Percentiles rank a stretch among this genome's conserved stretches.
These are phyloP conservation scores for Ustilago vetiveriae DNA, from an alignment of 1,284 basidiomycete species.

Conservation along the genomic window DNA sequence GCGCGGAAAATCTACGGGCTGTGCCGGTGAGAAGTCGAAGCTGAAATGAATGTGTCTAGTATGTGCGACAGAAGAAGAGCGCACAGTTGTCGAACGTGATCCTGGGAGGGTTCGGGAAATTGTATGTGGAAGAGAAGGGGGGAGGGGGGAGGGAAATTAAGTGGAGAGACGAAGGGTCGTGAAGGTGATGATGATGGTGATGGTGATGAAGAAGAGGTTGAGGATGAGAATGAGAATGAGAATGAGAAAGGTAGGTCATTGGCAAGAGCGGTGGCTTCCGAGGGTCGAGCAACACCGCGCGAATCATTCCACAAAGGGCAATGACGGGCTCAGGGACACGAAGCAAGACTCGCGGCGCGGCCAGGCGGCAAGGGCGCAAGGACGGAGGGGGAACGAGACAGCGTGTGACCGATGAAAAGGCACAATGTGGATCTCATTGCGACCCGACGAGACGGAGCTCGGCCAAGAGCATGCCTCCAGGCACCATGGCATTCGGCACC, in stretches of 20 bases:
- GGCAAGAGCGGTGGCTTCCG: too few species aligned
- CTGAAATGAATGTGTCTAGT: constrained; percentile 22
- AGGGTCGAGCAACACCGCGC: neutral
- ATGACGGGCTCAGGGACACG: neutral
- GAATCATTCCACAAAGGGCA: neutral
- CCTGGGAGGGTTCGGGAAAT: constrained; percentile 1
- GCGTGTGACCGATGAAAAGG: neutral
- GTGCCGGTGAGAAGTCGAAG: constrained; percentile 6
- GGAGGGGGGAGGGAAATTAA: constrained; percentile 1
- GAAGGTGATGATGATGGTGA: constrained; percentile 8
- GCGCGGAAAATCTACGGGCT: constrained; percentile 9
- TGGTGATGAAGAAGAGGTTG: neutral
- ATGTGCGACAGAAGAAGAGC: constrained; percentile 4
- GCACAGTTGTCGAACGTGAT: neutral
- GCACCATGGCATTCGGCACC: neutral
- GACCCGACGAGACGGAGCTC: too few species aligned
- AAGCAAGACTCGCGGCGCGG: neutral
- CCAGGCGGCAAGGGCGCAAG: neutral
- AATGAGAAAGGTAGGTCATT: too few species aligned
- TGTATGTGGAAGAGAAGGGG: neutral
- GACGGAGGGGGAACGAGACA: neutral
- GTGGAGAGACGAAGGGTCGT: constrained; percentile 7
- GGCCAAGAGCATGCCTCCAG: too few species aligned
- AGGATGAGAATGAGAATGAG: too few species aligned
- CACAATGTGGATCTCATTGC: too few species aligned